Evolutionary conservation across 176 grass and related monocot species (phyloP), one percentile per base, ranked within the genome.

Genomic region (Elymus sibiricus): DNA sequence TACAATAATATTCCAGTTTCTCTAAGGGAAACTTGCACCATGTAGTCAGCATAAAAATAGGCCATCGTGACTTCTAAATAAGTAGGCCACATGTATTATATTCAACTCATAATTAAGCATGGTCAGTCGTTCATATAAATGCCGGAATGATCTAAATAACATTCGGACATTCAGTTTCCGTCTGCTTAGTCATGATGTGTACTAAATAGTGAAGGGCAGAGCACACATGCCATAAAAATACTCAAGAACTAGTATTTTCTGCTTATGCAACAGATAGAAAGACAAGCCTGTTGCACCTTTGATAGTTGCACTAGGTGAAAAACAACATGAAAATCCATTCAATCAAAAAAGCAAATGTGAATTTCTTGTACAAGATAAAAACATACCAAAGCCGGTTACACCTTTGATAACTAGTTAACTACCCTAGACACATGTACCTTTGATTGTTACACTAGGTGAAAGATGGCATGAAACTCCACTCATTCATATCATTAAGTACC

Each of bases 351-450:
- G 32, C 14, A 58, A 74, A 42, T 6, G 22, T 16, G 58, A 76
- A 2, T 53, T 46, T 70, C 34, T 88, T 74, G 65, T 66, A 73
- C 19, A 51, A 51, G 44, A 75, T 75, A 51, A 75, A 28, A 29
- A 59, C 55, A 27, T 90, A 96, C 94, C 94, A 9, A 56, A 82
- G 39, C 14, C 10, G 13, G 63, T 77, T 62, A 19, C 51, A 62
- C 24, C 24, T 51, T 58, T 76, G 42, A 69, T 69, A 77, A 84
- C 63, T 47, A 82, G 32, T 61, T 69, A 77, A 84, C 63, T 47
- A 77, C 15, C 11, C 11, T 81, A 69, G 21, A 7, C 60, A 31
- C 69, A 82, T 82, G 28, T 70, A 62, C 47, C 59, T 82, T 37
- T 89, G n/a, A 70, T 72, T 29, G 42, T 64, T 47, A n/a, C 51